These are phyloP conservation scores for Lactarius pseudohatsudake DNA, from an alignment of 768 basidiomycete species.

Conservation along the genomic window DNA sequence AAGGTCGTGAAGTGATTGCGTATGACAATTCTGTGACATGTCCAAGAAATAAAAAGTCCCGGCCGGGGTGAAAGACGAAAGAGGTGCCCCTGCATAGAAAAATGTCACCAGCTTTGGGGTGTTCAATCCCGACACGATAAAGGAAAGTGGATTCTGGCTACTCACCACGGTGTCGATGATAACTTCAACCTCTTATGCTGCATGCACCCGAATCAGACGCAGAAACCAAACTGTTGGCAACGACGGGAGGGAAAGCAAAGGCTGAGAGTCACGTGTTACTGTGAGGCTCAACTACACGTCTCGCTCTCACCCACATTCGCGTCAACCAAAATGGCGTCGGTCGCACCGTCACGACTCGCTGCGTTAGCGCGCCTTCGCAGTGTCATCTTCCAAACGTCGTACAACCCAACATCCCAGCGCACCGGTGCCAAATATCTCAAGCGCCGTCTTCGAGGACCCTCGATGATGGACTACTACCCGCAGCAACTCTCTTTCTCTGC, in stretches of 20 bases:
- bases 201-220: neutral
- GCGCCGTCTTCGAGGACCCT: conserved; percentile 75
- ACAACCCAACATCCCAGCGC: conserved; percentile 78
- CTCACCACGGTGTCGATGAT: neutral
- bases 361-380: conserved; percentile 65
- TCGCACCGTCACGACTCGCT: conserved; percentile 53
- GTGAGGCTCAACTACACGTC: too few species aligned
- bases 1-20: neutral
- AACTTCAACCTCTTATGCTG: neutral
- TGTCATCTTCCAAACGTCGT: conserved; percentile 80
- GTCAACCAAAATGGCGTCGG: conserved; percentile 37
- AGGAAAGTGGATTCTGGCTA: neutral
- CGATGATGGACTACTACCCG: conserved; percentile 86
- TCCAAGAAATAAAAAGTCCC: neutral
- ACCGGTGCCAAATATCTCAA: conserved; percentile 94
- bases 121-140: neutral
- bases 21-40: neutral
- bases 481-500: conserved; percentile 53
- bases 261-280: neutral
- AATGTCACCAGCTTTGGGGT: neutral
- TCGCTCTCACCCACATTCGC: neutral
- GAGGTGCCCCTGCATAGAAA: conserved; percentile 15
- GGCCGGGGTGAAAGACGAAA: conserved; percentile 4
- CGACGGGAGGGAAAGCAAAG: neutral
- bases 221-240: neutral